These are phyloP conservation scores for Fusarium sp. DNA, from an alignment of 2,329 filamentous ascomycete genomes.

Conservation along the genomic window DNA sequence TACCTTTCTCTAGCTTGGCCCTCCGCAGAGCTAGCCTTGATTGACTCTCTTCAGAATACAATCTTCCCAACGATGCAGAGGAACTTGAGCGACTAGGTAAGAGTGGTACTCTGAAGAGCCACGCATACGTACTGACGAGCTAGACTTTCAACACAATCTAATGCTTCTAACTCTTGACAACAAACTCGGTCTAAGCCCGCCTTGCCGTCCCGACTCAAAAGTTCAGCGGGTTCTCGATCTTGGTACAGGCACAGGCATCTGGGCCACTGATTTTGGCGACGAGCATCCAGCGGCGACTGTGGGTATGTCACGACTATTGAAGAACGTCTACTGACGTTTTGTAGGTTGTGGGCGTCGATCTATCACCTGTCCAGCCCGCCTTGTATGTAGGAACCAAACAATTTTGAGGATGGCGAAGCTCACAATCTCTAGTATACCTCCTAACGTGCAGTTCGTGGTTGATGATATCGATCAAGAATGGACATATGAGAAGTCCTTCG, in stretches of 20 bases:
- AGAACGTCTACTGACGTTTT: background rate
- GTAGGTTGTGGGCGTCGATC: constrained; percentile 19
- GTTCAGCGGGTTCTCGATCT: constrained; percentile 19
- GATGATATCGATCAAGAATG: constrained; percentile 29
- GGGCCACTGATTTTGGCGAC: constrained; percentile 23
- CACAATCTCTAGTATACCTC: background rate
- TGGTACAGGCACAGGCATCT: constrained; percentile 22
- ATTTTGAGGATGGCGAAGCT: background rate
- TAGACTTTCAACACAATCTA: constrained; percentile 21
- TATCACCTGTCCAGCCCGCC: constrained; percentile 12
- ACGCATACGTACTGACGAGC: accelerated
- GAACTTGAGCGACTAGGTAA: constrained; percentile 19
- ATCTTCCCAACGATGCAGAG: constrained; percentile 15
- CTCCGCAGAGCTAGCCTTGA: accelerated
- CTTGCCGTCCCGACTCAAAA: background rate
- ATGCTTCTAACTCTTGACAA: constrained; percentile 15
- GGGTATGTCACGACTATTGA: background rate
- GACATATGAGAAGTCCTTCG: constrained; percentile 10
- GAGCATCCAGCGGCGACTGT: constrained; percentile 12
- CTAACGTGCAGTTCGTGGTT: constrained; percentile 16
- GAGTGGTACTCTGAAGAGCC: accelerated
- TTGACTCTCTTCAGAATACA: constrained; percentile 1
- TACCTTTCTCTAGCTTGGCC: background rate
- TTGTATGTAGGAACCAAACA: background rate
- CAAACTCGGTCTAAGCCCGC: constrained; percentile 21